Conservation (phyloP, 1,284 basidiomycete species). For the Cryptococcus neoformans region DNA sequence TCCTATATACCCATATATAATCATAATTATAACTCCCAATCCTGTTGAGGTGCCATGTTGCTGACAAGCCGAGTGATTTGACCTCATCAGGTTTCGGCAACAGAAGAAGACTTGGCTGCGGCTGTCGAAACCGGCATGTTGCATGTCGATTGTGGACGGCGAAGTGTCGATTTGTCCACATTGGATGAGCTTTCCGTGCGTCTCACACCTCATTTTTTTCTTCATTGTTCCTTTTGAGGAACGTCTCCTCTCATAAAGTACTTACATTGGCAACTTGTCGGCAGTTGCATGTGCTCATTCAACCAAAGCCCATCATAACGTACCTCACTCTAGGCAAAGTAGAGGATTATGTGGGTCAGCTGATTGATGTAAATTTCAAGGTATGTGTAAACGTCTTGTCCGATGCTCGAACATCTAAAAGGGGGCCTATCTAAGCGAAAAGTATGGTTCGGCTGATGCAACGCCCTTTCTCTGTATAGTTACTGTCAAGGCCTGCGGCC, state of each 20-base stretch:
- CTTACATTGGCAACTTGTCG: neutral
- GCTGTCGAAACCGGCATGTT: constrained; percentile 22
- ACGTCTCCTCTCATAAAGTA: neutral
- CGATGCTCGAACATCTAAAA: no score
- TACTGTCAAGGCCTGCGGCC: no score
- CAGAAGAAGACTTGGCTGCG: constrained; percentile 5
- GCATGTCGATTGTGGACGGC: constrained; percentile 14
- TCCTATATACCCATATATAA: neutral
- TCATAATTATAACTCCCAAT: no score
- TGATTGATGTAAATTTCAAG: constrained; percentile 10
- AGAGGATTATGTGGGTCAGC: neutral
- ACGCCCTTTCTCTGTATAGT: no score
- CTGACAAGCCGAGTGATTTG: no score
- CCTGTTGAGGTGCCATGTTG: no score
- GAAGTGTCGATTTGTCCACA: constrained; percentile 1
- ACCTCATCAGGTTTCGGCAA: neutral
- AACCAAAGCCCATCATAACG: constrained; percentile 3
- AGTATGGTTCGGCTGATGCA: no score
- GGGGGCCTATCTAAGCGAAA: no score
- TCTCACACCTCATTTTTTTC: neutral
- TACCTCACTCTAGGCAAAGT: neutral
- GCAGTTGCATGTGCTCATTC: constrained; percentile 11
- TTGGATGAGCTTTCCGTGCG: constrained; percentile 12
- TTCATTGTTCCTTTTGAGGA: no score
- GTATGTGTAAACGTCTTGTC: neutral